phyloP scores from a whole-genome alignment of 202 grass and related monocot genomes.

The Hordeum pubiflorum region DNA sequence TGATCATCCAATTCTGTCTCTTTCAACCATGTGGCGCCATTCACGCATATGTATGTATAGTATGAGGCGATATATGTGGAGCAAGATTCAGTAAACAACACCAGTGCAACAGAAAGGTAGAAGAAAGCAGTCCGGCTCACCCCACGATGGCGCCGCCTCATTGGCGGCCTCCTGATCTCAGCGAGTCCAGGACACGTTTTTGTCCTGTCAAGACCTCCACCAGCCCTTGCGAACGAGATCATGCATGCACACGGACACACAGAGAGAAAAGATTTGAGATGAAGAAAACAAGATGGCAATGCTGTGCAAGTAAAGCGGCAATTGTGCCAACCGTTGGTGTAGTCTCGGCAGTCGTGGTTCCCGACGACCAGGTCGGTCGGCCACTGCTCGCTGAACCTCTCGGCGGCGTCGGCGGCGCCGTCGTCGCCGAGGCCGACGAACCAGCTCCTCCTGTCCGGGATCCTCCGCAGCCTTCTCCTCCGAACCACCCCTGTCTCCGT shows the following conservation, averaged over 20 bases:
- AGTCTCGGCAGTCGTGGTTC: slow-evolving; percentile 72
- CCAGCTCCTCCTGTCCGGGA: slow-evolving; percentile 66
- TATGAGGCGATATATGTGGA: slow-evolving; percentile 25
- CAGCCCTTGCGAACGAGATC: slow-evolving; percentile 40
- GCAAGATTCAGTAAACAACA: slow-evolving; percentile 21
- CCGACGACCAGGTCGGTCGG: slow-evolving; percentile 58
- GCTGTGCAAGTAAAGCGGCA: background rate
- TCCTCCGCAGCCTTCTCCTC: slow-evolving; percentile 36
- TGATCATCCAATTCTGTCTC: background rate
- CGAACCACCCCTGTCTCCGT: slow-evolving; percentile 55
- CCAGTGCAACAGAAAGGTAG: background rate
- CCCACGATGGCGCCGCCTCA: slow-evolving; percentile 25
- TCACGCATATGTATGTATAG: too few relatives aligned
- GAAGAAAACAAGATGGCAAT: background rate
- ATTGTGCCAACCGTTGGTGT: slow-evolving; percentile 50
- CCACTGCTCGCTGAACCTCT: slow-evolving; percentile 70
- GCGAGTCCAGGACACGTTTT: slow-evolving; percentile 49
- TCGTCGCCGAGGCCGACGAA: slow-evolving; percentile 46
- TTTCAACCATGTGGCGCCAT: background rate
- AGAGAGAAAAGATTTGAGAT: background rate
- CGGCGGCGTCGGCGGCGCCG: slow-evolving; percentile 36
- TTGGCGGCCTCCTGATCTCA: slow-evolving; percentile 6
- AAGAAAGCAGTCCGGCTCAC: background rate
- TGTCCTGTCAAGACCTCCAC: slow-evolving; percentile 77
- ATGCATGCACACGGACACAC: background rate